Evolutionary conservation across 2,329 filamentous ascomycete species (phyloP).

Genomic region (Ophiosphaerella herpotricha): DNA sequence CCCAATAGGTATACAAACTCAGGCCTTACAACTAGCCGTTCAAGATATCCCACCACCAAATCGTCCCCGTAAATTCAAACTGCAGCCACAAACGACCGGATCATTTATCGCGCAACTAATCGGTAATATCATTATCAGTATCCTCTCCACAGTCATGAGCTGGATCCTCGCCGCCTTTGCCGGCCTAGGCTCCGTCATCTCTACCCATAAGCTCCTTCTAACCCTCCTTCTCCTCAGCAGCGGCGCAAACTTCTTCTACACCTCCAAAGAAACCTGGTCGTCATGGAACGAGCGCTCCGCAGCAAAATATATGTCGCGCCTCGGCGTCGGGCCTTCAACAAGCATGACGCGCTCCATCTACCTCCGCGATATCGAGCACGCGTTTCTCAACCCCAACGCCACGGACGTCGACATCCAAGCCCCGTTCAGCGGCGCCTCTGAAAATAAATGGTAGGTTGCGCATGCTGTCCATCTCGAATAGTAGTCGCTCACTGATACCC

Average conservation of each 20-base stretch:
- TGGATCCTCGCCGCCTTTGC: constrained; percentile 70
- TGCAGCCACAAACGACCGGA: constrained; percentile 63
- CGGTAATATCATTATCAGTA: constrained; percentile 75
- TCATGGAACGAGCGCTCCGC: constrained; percentile 90
- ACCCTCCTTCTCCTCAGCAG: constrained; percentile 69
- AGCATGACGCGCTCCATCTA: constrained; percentile 88
- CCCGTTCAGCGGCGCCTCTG: constrained; percentile 14
- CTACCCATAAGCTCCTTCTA: constrained; percentile 76
- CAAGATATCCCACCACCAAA: constrained; percentile 45
- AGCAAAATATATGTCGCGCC: constrained; percentile 75
- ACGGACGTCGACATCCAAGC: constrained; percentile 28
- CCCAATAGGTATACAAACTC: constrained; percentile 69
- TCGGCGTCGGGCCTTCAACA: constrained; percentile 78
- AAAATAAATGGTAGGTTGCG: constrained; percentile 36
- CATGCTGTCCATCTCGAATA: neutral
- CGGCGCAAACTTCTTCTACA: constrained; percentile 74
- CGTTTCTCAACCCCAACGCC: constrained; percentile 49
- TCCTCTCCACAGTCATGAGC: constrained; percentile 76
- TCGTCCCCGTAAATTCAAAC: constrained; percentile 44
- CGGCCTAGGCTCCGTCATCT: constrained; percentile 69
- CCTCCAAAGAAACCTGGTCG: constrained; percentile 70
- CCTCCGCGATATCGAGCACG: constrained; percentile 76
- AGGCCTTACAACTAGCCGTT: constrained; percentile 56
- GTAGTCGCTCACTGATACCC: constrained; percentile 7
- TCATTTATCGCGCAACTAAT: constrained; percentile 74